Conservation (phyloP, 2,329 filamentous ascomycete genomes). For the Calonectria montana region DNA sequence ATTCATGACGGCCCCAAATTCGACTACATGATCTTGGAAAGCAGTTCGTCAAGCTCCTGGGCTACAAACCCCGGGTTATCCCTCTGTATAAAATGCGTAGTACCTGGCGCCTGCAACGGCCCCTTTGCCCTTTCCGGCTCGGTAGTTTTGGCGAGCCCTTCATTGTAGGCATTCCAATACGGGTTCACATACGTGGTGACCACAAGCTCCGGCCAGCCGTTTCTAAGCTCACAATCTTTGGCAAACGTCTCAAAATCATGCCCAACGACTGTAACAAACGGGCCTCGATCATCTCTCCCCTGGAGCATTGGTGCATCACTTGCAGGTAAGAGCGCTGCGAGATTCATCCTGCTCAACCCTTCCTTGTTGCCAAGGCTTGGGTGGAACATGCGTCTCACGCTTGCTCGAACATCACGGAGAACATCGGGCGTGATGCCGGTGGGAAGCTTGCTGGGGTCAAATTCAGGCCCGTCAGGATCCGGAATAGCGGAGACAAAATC, state of each 20-base stretch:
- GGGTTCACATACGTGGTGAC: slow-evolving; percentile 64
- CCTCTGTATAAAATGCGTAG: slow-evolving; percentile 56
- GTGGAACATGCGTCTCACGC: slow-evolving; percentile 32
- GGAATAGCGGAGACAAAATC: slow-evolving; percentile 67
- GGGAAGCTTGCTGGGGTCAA: slow-evolving; percentile 49
- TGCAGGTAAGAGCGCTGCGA: slow-evolving; percentile 30
- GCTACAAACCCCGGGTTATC: slow-evolving; percentile 62
- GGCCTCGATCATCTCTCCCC: not conserved
- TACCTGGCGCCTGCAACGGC: slow-evolving; percentile 25
- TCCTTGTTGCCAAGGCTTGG: slow-evolving; percentile 35
- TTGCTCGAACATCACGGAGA: slow-evolving; percentile 23
- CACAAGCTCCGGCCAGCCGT: slow-evolving; percentile 37
- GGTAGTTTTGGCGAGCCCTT: slow-evolving; percentile 59
- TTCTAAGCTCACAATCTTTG: not conserved
- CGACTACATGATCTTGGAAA: slow-evolving; percentile 5
- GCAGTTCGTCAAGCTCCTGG: slow-evolving; percentile 13
- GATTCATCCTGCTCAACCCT: slow-evolving; percentile 33
- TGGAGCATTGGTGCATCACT: slow-evolving; percentile 27
- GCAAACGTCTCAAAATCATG: slow-evolving; percentile 39
- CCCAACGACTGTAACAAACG: slow-evolving; percentile 37
- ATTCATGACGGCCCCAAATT: not conserved
- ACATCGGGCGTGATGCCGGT: slow-evolving; percentile 16
- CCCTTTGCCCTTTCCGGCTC: slow-evolving; percentile 49
- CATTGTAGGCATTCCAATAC: slow-evolving; percentile 65
- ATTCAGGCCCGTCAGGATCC: slow-evolving; percentile 60